Base-by-base conservation (phyloP, 2,329 filamentous ascomycete species). In the Botrytis tulipae region DNA sequence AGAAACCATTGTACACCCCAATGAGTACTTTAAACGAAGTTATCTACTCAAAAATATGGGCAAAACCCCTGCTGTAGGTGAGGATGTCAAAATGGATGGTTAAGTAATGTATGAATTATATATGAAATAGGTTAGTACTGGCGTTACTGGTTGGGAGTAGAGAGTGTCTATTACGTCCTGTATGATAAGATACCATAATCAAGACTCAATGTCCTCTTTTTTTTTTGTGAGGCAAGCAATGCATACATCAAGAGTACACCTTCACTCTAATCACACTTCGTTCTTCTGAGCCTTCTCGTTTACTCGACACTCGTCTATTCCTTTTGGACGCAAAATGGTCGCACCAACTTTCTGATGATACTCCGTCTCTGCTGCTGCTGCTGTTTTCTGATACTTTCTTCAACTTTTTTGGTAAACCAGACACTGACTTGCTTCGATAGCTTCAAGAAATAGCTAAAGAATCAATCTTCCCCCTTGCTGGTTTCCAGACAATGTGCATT, bases 11-110 rank as follows among this genome's bases (percentile, higher is more conserved):
- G 91, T 97, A 35, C 96, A 99, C 83, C 96, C 96, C 18, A 99
- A 99, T 82, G 95, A 95, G 77, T 99, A 98, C 83, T 99, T 98
- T 83, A 98, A 97, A 86, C 88, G 95, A 73, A 97, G 94, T 81
- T 98, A 94, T 82, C 80, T 97, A 78, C 84, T 99, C 75, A 97
- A 94, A 85, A 93, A 96, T 81, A 82, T 97, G 40, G 90, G 77
- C 10, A 81, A 78, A 70, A 76, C 74, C 18, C 72, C 73, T 46
- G 25, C 8, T 37, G 57, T 14, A 25, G 66, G 57, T 20, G 66
- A 70, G 42, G 72, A 73, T 70, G 46, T 63, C 4, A 71, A n/a
- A 40, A 73, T 73, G 72, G 66, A 73, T 6, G 72, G 59, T 51
- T 72, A 46, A 72, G 35, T 71, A 51, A 37, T 68, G 37, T 67